Evolutionary conservation across 1,284 basidiomycete species (phyloP).

Genomic region (Ganoderma lucidum): DNA sequence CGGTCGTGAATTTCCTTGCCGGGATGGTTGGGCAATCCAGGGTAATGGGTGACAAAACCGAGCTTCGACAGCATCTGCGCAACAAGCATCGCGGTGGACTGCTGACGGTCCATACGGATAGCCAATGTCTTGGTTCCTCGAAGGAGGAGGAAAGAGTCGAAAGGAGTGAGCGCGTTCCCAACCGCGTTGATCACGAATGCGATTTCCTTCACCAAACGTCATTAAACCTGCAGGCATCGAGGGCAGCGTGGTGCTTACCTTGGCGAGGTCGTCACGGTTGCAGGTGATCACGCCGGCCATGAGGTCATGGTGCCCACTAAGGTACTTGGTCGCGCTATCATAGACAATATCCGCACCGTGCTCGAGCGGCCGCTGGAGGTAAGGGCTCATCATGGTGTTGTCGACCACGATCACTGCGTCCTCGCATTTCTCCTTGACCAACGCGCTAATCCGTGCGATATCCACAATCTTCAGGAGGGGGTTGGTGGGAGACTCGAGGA

Average conservation of each 20-base stretch:
- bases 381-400: slow-evolving; percentile 99
- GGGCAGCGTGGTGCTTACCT: slow-evolving; percentile 53
- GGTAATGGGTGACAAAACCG: slow-evolving; percentile 95
- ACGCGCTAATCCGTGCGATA: slow-evolving; percentile 80
- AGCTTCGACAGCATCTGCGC: slow-evolving; percentile 88
- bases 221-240: neutral
- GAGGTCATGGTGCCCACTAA: slow-evolving; percentile 98
- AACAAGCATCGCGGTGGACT: slow-evolving; percentile 84
- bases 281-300: slow-evolving; percentile 98
- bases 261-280: slow-evolving; percentile 90
- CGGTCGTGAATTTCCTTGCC: slow-evolving; percentile 88
- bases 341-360: slow-evolving; percentile 98
- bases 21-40: slow-evolving; percentile 88
- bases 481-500: slow-evolving; percentile 98
- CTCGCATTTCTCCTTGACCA: slow-evolving; percentile 85
- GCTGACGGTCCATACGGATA: slow-evolving; percentile 96
- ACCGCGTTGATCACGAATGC: slow-evolving; percentile 96
- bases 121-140: slow-evolving; percentile 98
- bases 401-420: slow-evolving; percentile 92
- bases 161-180: slow-evolving; percentile 96
- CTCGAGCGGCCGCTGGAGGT: slow-evolving; percentile 94
- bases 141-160: slow-evolving; percentile 95
- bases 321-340: slow-evolving; percentile 98
- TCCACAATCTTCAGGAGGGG: slow-evolving; percentile 97
- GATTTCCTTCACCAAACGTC: slow-evolving; percentile 67